Conservation (phyloP, 2,329 filamentous ascomycete genomes). For the Orbilia quercus region DNA sequence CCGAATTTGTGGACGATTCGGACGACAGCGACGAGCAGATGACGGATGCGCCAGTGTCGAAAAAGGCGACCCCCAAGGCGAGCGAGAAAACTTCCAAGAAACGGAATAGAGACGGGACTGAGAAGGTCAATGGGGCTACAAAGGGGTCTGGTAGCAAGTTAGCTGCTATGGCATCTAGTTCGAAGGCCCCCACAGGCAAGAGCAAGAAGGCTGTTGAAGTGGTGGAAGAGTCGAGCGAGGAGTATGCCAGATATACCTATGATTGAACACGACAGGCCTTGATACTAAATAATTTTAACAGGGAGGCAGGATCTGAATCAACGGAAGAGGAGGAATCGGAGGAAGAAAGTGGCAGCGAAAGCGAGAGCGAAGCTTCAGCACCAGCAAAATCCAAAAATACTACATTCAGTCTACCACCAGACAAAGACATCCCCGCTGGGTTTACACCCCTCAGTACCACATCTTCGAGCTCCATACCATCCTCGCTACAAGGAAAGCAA, state of each 20-base stretch:
- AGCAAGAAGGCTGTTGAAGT: constrained; percentile 39
- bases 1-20: constrained; percentile 46
- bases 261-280: background rate
- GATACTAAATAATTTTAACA: constrained; percentile 20
- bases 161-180: background rate
- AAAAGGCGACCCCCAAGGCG: constrained; percentile 21
- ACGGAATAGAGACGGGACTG: constrained; percentile 47
- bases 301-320: constrained; percentile 18
- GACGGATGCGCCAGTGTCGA: constrained; percentile 46
- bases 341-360: constrained; percentile 6
- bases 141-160: constrained; percentile 7
- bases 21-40: constrained; percentile 51
- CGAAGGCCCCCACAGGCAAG: constrained; percentile 27
- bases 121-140: constrained; percentile 48
- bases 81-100: constrained; percentile 53
- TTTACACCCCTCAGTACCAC: constrained; percentile 38
- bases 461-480: constrained; percentile 28
- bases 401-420: constrained; percentile 40
- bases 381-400: constrained; percentile 15
- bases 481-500: constrained; percentile 46
- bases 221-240: constrained; percentile 44
- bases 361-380: constrained; percentile 33
- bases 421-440: constrained; percentile 40
- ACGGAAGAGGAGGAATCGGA: constrained; percentile 16
- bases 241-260: constrained; percentile 16